Evolutionary conservation across 176 grass and related monocot genomes (phyloP), one percentile per base, ranked within the genome.

Genomic region (Paspalum notatum): DNA sequence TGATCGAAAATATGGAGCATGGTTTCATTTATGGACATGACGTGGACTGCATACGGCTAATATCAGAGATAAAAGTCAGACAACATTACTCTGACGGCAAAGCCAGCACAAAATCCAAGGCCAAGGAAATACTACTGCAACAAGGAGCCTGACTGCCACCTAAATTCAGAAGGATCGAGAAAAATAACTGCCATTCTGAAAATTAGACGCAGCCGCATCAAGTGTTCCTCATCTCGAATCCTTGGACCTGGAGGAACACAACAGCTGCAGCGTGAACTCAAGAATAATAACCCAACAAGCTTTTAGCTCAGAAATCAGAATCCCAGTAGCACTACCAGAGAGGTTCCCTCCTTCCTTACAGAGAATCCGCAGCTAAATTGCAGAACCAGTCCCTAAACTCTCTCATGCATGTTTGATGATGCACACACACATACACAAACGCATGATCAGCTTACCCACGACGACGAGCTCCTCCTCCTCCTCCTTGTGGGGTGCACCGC

Each of bases 381-480:
- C 81, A 83, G 25, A 56, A 66, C 21, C 18, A 21, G 40, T 37
- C 18, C 43, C n/a, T 25, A 47, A 74, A 67, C 12, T 5, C 64
- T 0, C 21, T 48, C 12, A 40, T 45, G 38, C 65, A 10, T 12
- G 41, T 5, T 12, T 44, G 42, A 4, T 32, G 37, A 20, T 3
- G 6, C 57, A 41, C 16, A 16, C 32, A 17, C 21, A 25, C 12
- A 15, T 25, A 54, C 21, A 52, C 12, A 48, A 7, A 20, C 8
- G 7, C 11, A 32, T 39, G 39, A 7, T 44, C 53, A 74, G 51
- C 69, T 80, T 72, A 90, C 88, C 83, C 83, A 90, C 46, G 79
- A 90, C 46, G 79, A 78, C 38, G 68, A 71, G 68, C 46, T 18
- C 68, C 24, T 49, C 25, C 6, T 1, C 60, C 39, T 45, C 81